Evolutionary conservation across 108 stramenopile genomes (phyloP).

Genomic region (Schizochytrium sp.): DNA sequence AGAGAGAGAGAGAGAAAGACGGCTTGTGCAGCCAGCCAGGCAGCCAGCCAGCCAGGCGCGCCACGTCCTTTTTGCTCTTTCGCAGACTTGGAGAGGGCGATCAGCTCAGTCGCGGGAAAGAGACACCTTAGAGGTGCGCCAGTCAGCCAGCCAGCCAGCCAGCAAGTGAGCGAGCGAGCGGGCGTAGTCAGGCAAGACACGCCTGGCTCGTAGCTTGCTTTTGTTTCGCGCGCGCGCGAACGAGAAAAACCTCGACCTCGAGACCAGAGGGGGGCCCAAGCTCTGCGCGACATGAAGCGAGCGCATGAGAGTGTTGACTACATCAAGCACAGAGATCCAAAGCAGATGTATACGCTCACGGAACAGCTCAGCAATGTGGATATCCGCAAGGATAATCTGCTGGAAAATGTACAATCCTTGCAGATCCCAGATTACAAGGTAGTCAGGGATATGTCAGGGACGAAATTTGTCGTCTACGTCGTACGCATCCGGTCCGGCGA

Average conservation of each 20-base stretch:
- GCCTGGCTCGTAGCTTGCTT: no score
- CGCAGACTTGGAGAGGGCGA: no score
- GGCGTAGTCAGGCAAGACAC: no score
- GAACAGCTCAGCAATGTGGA: not conserved
- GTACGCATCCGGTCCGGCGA: not conserved
- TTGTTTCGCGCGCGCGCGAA: no score
- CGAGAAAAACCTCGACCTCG: no score
- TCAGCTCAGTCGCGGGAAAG: no score
- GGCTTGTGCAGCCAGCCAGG: not conserved
- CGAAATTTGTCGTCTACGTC: not conserved
- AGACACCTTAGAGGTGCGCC: no score
- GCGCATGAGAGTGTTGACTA: not conserved
- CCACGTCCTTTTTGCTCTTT: not conserved
- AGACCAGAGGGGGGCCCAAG: no score
- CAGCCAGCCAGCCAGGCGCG: not conserved
- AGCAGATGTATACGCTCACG: conserved; percentile 4
- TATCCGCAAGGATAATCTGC: not conserved
- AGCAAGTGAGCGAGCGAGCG: no score
- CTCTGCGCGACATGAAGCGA: not conserved
- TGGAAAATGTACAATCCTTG: not conserved
- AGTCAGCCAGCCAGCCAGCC: no score
- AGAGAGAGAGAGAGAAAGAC: not conserved
- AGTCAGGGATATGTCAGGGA: not conserved
- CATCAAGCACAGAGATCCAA: not conserved
- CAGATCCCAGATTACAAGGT: not conserved